Evolutionary conservation across 768 basidiomycete species (phyloP), one percentile per base, ranked within the genome.

Genomic region (Hortiboletus flavorubellus): DNA sequence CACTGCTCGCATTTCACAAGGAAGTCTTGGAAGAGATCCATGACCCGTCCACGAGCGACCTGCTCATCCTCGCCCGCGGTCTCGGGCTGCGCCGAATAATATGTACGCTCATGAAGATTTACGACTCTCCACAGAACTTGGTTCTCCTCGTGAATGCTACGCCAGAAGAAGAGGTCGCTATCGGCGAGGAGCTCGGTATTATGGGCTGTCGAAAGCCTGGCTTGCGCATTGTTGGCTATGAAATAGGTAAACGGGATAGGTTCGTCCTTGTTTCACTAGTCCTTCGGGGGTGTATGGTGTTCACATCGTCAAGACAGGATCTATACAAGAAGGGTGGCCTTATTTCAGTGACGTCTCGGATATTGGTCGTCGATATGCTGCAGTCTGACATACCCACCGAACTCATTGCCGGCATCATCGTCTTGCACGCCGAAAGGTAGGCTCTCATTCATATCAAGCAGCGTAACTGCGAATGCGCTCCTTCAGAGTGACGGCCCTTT

Each of bases 321-420:
- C 70, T 98, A 50, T 98, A 98, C 75, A 87, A 87, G 56, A 80
- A 81, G 55, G 96, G 96, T 5, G 95, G 95, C 5, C 76, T 98
- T 1, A 80, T 98, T 46, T 91, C 91, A 8, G 87, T 98, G 31
- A 98, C 97, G 0, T 94, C 92, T 26, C 85, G 92, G 18, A 98
- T 99, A 61, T 76, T 98, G 12, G 89, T 96, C 23, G 94, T 96
- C 50, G 97, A 99, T 68, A 90, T 98, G 85, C 74, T 99, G 31
- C 88, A 88, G 67, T 79, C 82, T 26, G 89, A 91, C 64, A 83
- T 98, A 30, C 94, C 95, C 1, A 86, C 81, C 2, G 80, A 90
- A 34, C 76, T 93, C 46, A 88, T 99, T 40, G 90, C 95, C 2
- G 97, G 97, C 2, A 79, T 99, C 30, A 73, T 98, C 16, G 80